Conservation (phyloP, 2,329 filamentous ascomycete species). For the Talaromyces verruculosus region DNA sequence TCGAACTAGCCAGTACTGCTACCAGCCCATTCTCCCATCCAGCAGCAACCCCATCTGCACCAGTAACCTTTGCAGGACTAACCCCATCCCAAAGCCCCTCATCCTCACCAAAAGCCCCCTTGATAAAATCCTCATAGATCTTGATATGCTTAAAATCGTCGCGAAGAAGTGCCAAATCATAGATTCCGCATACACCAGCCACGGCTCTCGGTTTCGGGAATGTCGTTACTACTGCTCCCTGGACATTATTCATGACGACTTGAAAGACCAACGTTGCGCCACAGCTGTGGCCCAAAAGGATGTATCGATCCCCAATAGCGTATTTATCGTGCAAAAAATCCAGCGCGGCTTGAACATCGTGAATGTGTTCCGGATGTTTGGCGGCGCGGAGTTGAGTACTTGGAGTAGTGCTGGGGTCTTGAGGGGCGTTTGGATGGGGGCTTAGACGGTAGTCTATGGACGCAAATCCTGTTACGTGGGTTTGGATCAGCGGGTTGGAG, state of each 20-base stretch:
- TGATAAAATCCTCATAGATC: constrained; percentile 42
- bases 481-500: constrained; percentile 25
- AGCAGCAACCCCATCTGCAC: constrained; percentile 31
- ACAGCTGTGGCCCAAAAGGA: constrained; percentile 50
- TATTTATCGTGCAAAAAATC: constrained; percentile 44
- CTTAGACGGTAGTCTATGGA: constrained; percentile 51
- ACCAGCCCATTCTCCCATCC: constrained; percentile 38
- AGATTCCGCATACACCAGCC: constrained; percentile 47
- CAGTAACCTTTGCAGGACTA: constrained; percentile 40
- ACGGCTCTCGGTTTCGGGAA: constrained; percentile 38
- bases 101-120: constrained; percentile 45
- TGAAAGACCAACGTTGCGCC: constrained; percentile 50
- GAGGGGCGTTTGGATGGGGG: constrained; percentile 42
- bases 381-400: constrained; percentile 35
- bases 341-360: constrained; percentile 44
- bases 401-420: constrained; percentile 34
- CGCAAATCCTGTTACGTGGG: constrained; percentile 42
- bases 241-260: constrained; percentile 38
- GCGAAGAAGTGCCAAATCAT: constrained; percentile 42
- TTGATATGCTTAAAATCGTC: constrained; percentile 34
- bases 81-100: constrained; percentile 40
- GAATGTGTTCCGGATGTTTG: constrained; percentile 48
- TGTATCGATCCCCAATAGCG: constrained; percentile 39
- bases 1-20: constrained; percentile 43
- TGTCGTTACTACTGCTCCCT: constrained; percentile 13